Percentiles rank a stretch among this genome's conserved stretches.
These are phyloP conservation scores for Volvox carteri DNA, from an alignment of 163 green algal species.

Conservation along the genomic window DNA sequence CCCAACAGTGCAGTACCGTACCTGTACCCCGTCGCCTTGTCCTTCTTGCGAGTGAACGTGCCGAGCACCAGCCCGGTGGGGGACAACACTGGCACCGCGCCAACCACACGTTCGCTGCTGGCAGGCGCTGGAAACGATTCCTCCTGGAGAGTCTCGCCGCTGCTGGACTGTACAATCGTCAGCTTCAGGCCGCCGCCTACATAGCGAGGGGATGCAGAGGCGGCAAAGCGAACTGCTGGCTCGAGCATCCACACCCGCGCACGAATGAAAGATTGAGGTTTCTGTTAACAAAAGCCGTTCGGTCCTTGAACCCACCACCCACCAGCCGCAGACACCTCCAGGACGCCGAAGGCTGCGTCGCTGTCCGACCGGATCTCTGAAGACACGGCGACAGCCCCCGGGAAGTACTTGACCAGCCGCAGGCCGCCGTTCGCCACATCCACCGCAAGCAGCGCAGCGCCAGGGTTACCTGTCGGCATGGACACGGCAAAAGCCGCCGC, in stretches of 20 bases:
- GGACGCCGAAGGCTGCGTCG: background rate
- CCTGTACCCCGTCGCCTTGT: slow-evolving; percentile 55
- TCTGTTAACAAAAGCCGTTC: too few relatives aligned
- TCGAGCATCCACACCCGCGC: too few relatives aligned
- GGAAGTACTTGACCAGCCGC: background rate
- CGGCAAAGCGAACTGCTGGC: too few relatives aligned
- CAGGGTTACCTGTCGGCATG: slow-evolving; percentile 12
- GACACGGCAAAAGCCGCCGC: too few relatives aligned
- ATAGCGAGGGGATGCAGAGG: background rate
- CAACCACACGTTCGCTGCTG: background rate
- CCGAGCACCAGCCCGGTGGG: slow-evolving; percentile 26
- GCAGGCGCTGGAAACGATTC: background rate
- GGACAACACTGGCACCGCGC: background rate
- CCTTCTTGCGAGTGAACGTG: slow-evolving; percentile 41
- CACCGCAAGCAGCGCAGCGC: slow-evolving; percentile 20
- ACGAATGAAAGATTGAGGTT: too few relatives aligned
- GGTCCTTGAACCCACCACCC: too few relatives aligned
- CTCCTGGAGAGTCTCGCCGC: slow-evolving; percentile 40
- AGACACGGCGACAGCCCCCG: background rate
- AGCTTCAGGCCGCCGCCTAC: slow-evolving; percentile 54
- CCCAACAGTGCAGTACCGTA: background rate
- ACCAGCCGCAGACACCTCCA: background rate
- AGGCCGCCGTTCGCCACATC: background rate
- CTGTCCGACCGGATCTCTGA: background rate
- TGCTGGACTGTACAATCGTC: slow-evolving; percentile 6